These are phyloP conservation scores for Syncephalis fuscata DNA, from an alignment of 371 early-diverging fungal genomes.

Conservation along the genomic window DNA sequence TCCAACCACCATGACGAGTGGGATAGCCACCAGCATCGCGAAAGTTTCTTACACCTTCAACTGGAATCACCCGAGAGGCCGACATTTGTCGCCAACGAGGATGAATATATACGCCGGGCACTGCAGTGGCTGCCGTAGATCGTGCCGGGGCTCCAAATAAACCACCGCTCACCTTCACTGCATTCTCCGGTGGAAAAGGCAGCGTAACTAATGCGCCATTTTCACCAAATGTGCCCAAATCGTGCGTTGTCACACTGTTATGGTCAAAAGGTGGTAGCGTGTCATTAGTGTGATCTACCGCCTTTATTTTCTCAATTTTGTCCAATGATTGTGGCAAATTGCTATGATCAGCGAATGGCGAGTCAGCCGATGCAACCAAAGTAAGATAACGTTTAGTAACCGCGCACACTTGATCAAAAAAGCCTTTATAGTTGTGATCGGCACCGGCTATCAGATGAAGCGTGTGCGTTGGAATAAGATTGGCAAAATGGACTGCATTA, in stretches of 20 bases:
- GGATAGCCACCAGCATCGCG: conserved; percentile 34
- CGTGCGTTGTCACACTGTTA: too few species aligned
- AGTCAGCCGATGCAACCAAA: background rate
- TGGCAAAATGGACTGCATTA: conserved; percentile 31
- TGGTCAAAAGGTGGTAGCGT: background rate
- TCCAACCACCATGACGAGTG: conserved; percentile 15
- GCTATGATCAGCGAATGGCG: too few species aligned
- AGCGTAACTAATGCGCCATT: too few species aligned
- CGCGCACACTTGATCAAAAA: conserved; percentile 21
- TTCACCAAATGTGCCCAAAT: too few species aligned
- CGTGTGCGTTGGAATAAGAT: conserved; percentile 26
- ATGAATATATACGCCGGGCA: too few species aligned
- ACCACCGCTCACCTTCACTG: background rate
- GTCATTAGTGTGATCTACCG: background rate
- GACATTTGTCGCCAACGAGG: background rate
- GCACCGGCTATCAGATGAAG: conserved; percentile 28
- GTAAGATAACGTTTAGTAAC: conserved; percentile 19
- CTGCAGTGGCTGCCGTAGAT: background rate
- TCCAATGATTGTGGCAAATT: conserved; percentile 7
- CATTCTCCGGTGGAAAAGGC: too few species aligned
- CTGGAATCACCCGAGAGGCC: conserved; percentile 18
- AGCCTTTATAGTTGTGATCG: conserved; percentile 32
- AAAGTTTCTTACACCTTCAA: conserved; percentile 37
- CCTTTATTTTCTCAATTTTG: conserved; percentile 3
- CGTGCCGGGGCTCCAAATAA: background rate